Base-by-base conservation (phyloP, 345 rosid genomes). In the Dipteronia sinensis region DNA sequence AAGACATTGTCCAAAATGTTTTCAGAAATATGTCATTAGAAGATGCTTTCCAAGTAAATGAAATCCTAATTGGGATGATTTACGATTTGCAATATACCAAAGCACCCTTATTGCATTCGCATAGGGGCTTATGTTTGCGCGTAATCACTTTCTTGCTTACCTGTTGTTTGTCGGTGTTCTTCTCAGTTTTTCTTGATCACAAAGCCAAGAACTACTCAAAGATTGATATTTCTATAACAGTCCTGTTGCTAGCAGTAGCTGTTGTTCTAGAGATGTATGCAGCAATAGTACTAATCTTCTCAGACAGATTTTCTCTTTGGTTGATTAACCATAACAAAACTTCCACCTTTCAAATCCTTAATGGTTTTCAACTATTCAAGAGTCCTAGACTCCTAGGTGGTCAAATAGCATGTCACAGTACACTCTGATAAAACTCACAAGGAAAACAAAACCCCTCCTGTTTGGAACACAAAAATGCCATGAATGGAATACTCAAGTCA, bases 21-120 rank as follows among this genome's bases (percentile, higher is more conserved):
- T 81, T 80, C 51, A 5, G 8, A 8, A 10, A 34, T 0, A 63
- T 46, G n/a, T 29, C 31, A 1, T 25, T 5, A 0, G 59, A 31
- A 56, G 6, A 65, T 0, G 71, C 82, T 38, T 71, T 75, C 31
- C n/a, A 11, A 42, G 65, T 78, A 10, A 25, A 67, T 3, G 79
- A 75, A 31, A 68, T 78, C 20, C 81, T 74, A 67, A 79, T 78
- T 3, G 76, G 73, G 3, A 74, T 82, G 73, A 29, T 82, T 29
- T 29, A 29, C 7, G 76, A 78, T 22, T 59, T 66, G 63, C 79
- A 78, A 17, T 70, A 78, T 46, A 82, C 84, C 55, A 78, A 74
- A 73, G 74, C 75, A 10, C 44, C 29, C 2, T 23, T 62, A 16
- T 58, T 47, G 25, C n/a, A 61, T 40, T 9, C n/a, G 7, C 1